These are phyloP conservation scores for Candida stauntonica DNA, from an alignment of 805 yeast species.

Conservation along the genomic window DNA sequence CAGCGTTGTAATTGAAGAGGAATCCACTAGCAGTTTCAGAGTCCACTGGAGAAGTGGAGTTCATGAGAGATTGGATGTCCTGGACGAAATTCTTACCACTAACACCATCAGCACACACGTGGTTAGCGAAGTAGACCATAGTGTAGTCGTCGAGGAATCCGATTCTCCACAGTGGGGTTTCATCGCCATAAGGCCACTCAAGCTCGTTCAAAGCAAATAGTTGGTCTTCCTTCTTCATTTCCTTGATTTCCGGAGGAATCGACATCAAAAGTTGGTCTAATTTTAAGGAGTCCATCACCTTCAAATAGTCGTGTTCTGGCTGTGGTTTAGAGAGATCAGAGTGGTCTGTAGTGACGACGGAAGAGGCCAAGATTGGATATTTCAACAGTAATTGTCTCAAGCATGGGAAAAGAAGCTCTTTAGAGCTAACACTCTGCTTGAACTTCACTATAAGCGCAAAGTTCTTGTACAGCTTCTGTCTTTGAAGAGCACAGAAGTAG, in stretches of 20 bases:
- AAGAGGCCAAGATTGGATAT: slow-evolving; percentile 19
- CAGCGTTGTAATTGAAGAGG: slow-evolving; percentile 13
- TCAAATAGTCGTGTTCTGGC: slow-evolving; percentile 19
- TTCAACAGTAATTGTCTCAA: slow-evolving; percentile 11
- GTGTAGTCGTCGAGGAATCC: slow-evolving; percentile 17
- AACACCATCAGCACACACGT: slow-evolving; percentile 21
- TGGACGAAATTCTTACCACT: slow-evolving; percentile 15
- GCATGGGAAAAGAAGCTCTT: slow-evolving; percentile 7
- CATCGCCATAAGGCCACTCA: slow-evolving; percentile 15
- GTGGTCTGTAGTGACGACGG: slow-evolving; percentile 18
- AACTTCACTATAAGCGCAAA: slow-evolving; percentile 16
- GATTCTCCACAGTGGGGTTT: slow-evolving; percentile 17
- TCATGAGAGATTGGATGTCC: slow-evolving; percentile 11
- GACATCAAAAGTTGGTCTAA: slow-evolving; percentile 14
- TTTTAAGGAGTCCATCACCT: slow-evolving; percentile 13
- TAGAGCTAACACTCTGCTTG: slow-evolving; percentile 8
- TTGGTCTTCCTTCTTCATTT: slow-evolving; percentile 3
- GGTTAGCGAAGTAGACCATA: slow-evolving; percentile 18
- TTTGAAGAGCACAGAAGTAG: slow-evolving; percentile 18
- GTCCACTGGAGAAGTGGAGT: background rate
- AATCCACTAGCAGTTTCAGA: background rate
- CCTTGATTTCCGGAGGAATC: slow-evolving; percentile 8
- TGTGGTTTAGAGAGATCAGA: slow-evolving; percentile 13
- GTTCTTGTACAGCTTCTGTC: slow-evolving; percentile 20
- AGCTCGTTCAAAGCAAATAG: slow-evolving; percentile 11